Base-by-base conservation (phyloP, 306 rosid genomes). In the Arachis stenosperma region DNA sequence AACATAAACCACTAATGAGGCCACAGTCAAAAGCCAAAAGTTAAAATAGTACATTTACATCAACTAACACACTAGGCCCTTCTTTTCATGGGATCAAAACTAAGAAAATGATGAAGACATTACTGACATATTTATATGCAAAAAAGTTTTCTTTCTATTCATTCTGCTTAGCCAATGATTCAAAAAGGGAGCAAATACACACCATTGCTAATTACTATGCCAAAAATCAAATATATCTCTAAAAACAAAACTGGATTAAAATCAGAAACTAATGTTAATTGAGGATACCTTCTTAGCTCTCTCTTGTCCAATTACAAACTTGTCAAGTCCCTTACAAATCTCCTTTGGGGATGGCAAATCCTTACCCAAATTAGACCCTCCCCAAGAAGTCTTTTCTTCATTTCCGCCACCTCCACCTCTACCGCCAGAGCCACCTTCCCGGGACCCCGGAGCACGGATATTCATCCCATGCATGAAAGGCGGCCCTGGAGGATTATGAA, bases 271-370 rank as follows among this genome's bases (percentile, higher is more conserved):
- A 77, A 53, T 52, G 53, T 54, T 22, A 55, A 15, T 53, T 51
- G 36, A 61, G 2, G 11, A 70, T 66, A 93, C 98, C 97, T 88
- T 93, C 79, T 93, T 93, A 69, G 98, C 97, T 79, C 86, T 89
- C 36, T 77, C 85, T 79, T 93, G 98, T 74, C 98, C 98, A 41
- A 93, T 89, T 70, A 93, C 98, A 84, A 93, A 93, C 84, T 88
- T 91, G 75, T 93, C 97, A 59, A 93, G 96, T 60, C 92, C 98
- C 86, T 84, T 76, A 79, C 97, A 89, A 42, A 93, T 91, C 78
- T 93, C 90, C 88, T 93, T 93, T 0, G 98, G 98, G 2, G 98
- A 86, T 39, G 98, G 98, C 6, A 93, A 84, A 75, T 91, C 92
- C 84, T 86, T 88, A 33, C 98, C 98, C 80, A 93, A 81, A 79